Evolutionary conservation across 768 basidiomycete genomes (phyloP).

Genomic region (Nevesoporus exiguus): DNA sequence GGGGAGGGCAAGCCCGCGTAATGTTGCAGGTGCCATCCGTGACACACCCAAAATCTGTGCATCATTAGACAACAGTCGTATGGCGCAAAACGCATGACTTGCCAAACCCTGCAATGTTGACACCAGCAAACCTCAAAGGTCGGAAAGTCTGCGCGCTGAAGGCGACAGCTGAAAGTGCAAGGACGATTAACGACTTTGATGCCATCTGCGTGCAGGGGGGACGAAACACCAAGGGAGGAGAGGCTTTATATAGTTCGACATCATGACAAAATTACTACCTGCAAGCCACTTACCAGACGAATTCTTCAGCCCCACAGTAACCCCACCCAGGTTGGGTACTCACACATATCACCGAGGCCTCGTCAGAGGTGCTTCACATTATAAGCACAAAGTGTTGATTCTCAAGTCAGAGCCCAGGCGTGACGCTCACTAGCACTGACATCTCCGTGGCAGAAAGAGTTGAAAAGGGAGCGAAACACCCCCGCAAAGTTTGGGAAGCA

Average conservation of each 20-base stretch:
- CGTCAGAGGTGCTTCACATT: no score
- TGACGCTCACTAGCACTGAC: no score
- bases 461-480: no score
- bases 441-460: no score
- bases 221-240: neutral
- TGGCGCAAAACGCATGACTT: neutral
- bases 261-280: conserved; percentile 5
- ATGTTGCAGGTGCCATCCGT: conserved; percentile 42
- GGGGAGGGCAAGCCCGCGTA: conserved; percentile 41
- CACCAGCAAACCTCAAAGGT: conserved; percentile 38
- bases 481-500: no score
- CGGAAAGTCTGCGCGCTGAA: conserved; percentile 17
- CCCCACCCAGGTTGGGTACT: neutral
- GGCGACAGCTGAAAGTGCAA: conserved; percentile 7
- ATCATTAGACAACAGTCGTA: neutral
- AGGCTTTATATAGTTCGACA: conserved; percentile 11
- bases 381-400: no score
- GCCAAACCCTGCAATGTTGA: conserved; percentile 55
- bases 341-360: neutral
- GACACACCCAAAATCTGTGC: conserved; percentile 44
- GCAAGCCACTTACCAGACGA: neutral
- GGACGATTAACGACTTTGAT: conserved; percentile 13
- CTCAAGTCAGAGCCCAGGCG: no score
- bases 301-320: neutral
- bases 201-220: conserved; percentile 14